A percentile compares a stretch with the other conserved stretches of the same genome.
phyloP scores from a whole-genome alignment of 805 yeast species.

The Nakazawaea molendinolei region DNA sequence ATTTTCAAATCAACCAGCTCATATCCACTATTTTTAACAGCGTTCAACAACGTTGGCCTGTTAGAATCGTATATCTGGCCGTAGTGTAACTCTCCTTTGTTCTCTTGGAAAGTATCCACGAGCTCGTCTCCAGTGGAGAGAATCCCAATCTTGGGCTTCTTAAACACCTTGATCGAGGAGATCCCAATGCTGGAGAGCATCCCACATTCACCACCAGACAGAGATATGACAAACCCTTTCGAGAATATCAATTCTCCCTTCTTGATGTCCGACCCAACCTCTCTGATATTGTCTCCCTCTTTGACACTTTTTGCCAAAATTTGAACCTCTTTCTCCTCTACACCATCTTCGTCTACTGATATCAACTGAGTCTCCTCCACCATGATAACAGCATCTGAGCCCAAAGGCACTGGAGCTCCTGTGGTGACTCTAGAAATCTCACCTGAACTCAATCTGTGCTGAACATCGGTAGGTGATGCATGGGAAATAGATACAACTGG shows the following conservation, averaged over 20 bases:
- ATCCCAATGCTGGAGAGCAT: slow-evolving; percentile 41
- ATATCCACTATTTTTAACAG: slow-evolving; percentile 28
- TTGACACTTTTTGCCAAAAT: slow-evolving; percentile 33
- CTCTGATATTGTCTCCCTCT: slow-evolving; percentile 39
- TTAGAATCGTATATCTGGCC: slow-evolving; percentile 48
- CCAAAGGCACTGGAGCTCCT: slow-evolving; percentile 51
- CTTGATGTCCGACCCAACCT: slow-evolving; percentile 40
- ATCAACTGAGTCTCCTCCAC: slow-evolving; percentile 43
- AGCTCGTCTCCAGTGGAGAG: slow-evolving; percentile 49
- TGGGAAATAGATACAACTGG: slow-evolving; percentile 35
- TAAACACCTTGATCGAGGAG: slow-evolving; percentile 27
- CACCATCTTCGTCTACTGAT: slow-evolving; percentile 27
- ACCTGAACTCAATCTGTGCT: slow-evolving; percentile 20
- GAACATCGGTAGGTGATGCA: slow-evolving; percentile 27
- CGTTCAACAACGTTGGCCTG: slow-evolving; percentile 37
- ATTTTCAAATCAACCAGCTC: slow-evolving; percentile 43
- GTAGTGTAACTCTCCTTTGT: slow-evolving; percentile 17
- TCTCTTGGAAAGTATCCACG: slow-evolving; percentile 26
- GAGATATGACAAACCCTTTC: slow-evolving; percentile 30
- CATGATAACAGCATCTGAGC: slow-evolving; percentile 46
- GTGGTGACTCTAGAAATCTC: slow-evolving; percentile 43
- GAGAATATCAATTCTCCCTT: slow-evolving; percentile 30
- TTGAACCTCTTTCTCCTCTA: slow-evolving; percentile 34
- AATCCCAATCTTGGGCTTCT: slow-evolving; percentile 38
- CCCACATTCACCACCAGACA: slow-evolving; percentile 45